Percentiles rank a stretch among this genome's conserved stretches.
Evolutionary conservation across 345 rosid species (phyloP).

Genomic region (Populus davidiana): DNA sequence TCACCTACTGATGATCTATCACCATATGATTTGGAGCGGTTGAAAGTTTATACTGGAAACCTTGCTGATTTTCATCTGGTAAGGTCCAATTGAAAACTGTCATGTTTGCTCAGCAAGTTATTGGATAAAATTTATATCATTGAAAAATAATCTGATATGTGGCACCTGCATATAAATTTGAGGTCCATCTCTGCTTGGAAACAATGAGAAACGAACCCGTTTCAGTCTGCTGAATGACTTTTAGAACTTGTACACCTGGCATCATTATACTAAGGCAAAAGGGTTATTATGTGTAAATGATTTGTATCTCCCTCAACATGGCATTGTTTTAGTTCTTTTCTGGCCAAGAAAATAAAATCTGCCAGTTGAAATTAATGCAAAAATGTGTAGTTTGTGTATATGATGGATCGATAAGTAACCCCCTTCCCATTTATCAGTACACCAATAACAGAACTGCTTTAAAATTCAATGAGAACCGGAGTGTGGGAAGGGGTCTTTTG

Average conservation of each 20-base stretch:
- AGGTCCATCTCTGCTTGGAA: background rate
- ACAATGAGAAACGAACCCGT: background rate
- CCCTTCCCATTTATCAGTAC: background rate
- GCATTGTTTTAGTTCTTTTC: background rate
- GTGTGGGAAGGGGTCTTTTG: background rate
- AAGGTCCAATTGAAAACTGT: conserved; percentile 20
- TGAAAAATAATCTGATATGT: background rate
- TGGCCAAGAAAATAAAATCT: background rate
- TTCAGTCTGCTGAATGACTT: background rate
- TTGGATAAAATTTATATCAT: background rate
- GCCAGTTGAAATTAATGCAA: background rate
- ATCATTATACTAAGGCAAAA: background rate
- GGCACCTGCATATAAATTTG: background rate
- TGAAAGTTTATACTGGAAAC: conserved; percentile 65
- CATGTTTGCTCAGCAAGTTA: background rate
- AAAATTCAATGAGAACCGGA: background rate
- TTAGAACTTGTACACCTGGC: background rate
- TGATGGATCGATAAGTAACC: background rate
- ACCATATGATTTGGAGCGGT: conserved; percentile 62
- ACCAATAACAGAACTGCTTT: background rate
- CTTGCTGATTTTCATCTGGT: conserved; percentile 68
- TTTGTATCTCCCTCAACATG: background rate
- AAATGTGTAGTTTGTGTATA: background rate
- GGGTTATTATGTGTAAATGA: background rate
- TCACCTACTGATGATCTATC: conserved; percentile 46